These are phyloP conservation scores for Penicillium ochrochloron DNA, from an alignment of 495 filamentous ascomycete species.

Conservation along the genomic window DNA sequence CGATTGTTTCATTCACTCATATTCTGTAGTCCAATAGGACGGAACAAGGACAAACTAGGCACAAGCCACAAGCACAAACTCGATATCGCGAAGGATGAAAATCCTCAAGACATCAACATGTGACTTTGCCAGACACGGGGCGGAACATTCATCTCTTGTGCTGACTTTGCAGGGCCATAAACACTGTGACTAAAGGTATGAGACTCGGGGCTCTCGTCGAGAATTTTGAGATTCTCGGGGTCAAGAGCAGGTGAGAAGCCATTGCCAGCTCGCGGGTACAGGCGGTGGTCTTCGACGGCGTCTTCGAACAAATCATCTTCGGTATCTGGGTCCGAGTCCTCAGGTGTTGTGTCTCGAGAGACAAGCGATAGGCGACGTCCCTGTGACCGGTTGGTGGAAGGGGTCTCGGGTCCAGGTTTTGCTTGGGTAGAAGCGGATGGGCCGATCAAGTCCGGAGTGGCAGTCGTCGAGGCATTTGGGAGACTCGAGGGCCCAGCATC, in stretches of 20 bases:
- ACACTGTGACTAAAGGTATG: constrained; percentile 51
- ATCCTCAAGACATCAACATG: background rate
- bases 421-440: background rate
- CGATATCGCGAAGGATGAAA: background rate
- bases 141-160: background rate
- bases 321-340: constrained; percentile 12
- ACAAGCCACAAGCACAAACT: background rate
- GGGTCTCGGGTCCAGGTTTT: background rate
- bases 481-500: background rate
- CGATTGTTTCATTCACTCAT: background rate
- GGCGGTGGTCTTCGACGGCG: constrained; percentile 53
- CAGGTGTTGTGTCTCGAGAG: constrained; percentile 5
- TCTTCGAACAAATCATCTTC: constrained; percentile 40
- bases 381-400: background rate
- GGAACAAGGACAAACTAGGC: background rate
- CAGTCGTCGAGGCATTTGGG: background rate
- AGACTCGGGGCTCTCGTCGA: constrained; percentile 48
- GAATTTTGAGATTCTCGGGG: constrained; percentile 45
- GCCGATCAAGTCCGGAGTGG: background rate
- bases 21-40: background rate
- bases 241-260: constrained; percentile 44
- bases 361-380: background rate
- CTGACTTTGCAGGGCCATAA: constrained; percentile 28
- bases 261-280: constrained; percentile 70
- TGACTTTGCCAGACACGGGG: background rate